Conservation (phyloP, 768 basidiomycete species). For the Leucosporidium yakuticum region DNA sequence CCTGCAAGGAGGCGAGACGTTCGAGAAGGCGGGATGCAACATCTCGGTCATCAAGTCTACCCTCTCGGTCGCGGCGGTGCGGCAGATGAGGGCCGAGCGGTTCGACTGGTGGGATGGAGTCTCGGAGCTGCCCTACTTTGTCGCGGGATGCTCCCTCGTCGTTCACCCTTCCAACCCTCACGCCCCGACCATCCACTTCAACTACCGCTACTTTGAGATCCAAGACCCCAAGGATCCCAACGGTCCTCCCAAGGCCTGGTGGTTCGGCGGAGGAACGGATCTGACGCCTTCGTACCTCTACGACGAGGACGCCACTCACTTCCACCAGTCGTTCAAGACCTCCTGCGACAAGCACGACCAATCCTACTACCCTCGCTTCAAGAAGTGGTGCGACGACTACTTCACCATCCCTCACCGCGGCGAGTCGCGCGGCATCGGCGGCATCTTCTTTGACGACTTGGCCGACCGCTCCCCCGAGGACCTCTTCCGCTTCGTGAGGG, state of each 20-base stretch:
- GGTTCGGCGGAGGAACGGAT: constrained; percentile 97
- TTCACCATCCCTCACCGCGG: constrained; percentile 81
- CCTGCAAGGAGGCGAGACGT: constrained; percentile 55
- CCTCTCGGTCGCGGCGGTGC: constrained; percentile 80
- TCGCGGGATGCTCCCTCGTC: constrained; percentile 84
- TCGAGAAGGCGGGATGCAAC: constrained; percentile 96
- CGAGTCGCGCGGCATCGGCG: constrained; percentile 84
- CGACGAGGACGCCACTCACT: constrained; percentile 77
- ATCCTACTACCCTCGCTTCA: constrained; percentile 69
- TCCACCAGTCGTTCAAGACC: constrained; percentile 68
- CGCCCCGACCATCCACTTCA: constrained; percentile 88
- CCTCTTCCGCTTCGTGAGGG: constrained; percentile 68
- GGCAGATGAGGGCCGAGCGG: constrained; percentile 88
- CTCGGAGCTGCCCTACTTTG: constrained; percentile 79
- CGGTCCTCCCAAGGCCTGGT: constrained; percentile 74
- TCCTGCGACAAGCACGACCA: constrained; percentile 68
- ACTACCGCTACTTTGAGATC: constrained; percentile 96
- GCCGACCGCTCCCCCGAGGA: constrained; percentile 55
- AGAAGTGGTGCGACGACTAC: constrained; percentile 96
- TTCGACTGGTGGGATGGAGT: constrained; percentile 45
- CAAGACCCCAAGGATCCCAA: constrained; percentile 43
- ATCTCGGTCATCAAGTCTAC: constrained; percentile 83
- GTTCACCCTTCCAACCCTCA: constrained; percentile 90
- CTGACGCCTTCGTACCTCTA: constrained; percentile 90
- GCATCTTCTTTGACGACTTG: constrained; percentile 95